These are phyloP conservation scores for Saccharomycopsis fermentans DNA, from an alignment of 805 yeast genomes.

Conservation along the genomic window DNA sequence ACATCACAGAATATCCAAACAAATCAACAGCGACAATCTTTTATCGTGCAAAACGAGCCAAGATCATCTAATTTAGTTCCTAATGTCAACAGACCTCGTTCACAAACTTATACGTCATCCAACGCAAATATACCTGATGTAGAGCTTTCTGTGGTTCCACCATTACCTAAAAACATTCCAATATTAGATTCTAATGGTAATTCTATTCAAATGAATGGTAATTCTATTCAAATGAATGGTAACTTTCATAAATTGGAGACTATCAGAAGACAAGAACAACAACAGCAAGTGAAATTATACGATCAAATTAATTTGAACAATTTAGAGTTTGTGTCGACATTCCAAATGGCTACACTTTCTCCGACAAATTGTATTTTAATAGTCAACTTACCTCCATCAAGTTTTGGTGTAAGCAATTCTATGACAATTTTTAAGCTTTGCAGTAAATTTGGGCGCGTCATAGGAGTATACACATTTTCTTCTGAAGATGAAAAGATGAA, in stretches of 20 bases:
- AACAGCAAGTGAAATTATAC: conserved; percentile 28
- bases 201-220: conserved; percentile 4
- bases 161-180: conserved; percentile 6
- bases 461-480: conserved; percentile 47
- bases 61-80: not conserved
- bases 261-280: conserved; percentile 3
- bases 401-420: conserved; percentile 43
- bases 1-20: not conserved
- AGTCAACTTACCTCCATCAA: conserved; percentile 62
- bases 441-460: conserved; percentile 49
- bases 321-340: conserved; percentile 57
- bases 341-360: conserved; percentile 57
- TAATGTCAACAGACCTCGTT: conserved; percentile 25
- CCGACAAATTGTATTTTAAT: conserved; percentile 73
- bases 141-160: conserved; percentile 23
- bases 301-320: conserved; percentile 55
- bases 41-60: not conserved
- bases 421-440: conserved; percentile 44
- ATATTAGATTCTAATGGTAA: not conserved
- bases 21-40: not conserved
- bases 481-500: conserved; percentile 24
- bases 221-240: conserved; percentile 3
- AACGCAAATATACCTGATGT: conserved; percentile 4
- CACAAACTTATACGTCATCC: conserved; percentile 26
- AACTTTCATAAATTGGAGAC: conserved; percentile 13